These are phyloP conservation scores for Akebia trifoliata DNA, from an alignment of 164 flowering plant genomes.

Conservation along the genomic window DNA sequence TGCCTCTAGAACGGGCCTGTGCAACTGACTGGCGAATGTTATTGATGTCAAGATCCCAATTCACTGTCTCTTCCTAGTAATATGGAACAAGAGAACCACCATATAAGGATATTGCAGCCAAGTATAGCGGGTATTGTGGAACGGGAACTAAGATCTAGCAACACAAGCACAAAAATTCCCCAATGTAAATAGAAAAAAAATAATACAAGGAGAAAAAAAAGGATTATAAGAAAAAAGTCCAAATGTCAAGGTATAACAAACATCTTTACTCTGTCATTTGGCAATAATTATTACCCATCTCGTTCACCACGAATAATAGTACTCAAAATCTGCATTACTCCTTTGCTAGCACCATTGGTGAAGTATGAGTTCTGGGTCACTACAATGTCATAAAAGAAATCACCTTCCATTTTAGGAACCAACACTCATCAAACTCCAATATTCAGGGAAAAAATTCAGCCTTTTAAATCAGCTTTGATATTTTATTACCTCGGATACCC, in stretches of 20 bases:
- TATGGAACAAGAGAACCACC: constrained; percentile 98
- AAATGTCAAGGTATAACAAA: not conserved
- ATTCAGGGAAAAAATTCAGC: too few species aligned
- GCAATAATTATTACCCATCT: constrained; percentile 76
- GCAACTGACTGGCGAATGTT: constrained; percentile 69
- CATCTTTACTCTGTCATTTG: not conserved
- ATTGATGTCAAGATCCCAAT: constrained; percentile 91
- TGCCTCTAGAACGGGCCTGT: constrained; percentile 68
- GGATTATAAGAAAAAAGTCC: constrained; percentile 3
- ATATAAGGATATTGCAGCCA: constrained; percentile 75
- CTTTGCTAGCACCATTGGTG: constrained; percentile 99
- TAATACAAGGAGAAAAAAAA: not conserved
- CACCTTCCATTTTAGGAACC: constrained; percentile 16
- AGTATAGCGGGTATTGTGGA: constrained; percentile 97
- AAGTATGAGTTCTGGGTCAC: constrained; percentile 96
- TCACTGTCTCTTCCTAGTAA: constrained; percentile 91
- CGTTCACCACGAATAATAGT: constrained; percentile 58
- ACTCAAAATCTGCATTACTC: constrained; percentile 89
- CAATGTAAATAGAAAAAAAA: not conserved
- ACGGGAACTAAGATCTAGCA: constrained; percentile 90
- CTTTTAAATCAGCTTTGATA: not conserved
- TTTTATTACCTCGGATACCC: constrained; percentile 86
- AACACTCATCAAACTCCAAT: too few species aligned
- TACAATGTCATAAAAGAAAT: constrained; percentile 25
- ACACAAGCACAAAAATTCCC: constrained; percentile 8